Conservation (phyloP, 2,329 filamentous ascomycete genomes). For the Coniochaeta sp. region DNA sequence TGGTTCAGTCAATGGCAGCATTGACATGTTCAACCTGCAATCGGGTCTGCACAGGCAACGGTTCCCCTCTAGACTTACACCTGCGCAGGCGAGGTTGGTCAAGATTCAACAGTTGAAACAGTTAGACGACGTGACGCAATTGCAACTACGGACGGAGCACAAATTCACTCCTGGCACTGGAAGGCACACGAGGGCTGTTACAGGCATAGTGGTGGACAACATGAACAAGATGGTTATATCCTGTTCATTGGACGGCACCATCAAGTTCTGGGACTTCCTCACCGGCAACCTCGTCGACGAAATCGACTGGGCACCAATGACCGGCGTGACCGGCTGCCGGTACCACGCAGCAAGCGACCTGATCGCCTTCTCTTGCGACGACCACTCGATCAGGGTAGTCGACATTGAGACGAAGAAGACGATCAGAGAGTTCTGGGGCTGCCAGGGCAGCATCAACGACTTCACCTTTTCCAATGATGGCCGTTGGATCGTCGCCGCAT, state of each 20-base stretch:
- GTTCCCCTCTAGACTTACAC: constrained; percentile 75
- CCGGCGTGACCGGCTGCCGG: constrained; percentile 66
- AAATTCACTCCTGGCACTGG: constrained; percentile 49
- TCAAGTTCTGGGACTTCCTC: constrained; percentile 98
- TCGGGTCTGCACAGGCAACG: constrained; percentile 83
- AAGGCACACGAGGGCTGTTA: constrained; percentile 75
- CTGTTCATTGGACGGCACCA: constrained; percentile 80
- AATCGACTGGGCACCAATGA: constrained; percentile 76
- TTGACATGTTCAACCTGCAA: constrained; percentile 96
- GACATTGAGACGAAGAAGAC: constrained; percentile 87
- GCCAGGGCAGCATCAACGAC: constrained; percentile 65
- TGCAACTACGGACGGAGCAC: constrained; percentile 37
- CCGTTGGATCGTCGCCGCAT: constrained; percentile 85
- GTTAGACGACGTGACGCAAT: constrained; percentile 48
- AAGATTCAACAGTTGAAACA: constrained; percentile 58
- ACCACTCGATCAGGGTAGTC: constrained; percentile 79
- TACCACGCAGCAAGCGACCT: constrained; percentile 82
- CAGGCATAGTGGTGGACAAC: constrained; percentile 81
- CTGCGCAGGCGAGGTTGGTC: constrained; percentile 69
- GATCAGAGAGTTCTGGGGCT: constrained; percentile 89
- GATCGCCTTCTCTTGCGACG: constrained; percentile 81
- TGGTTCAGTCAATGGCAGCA: constrained; percentile 72
- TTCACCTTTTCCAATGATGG: constrained; percentile 89
- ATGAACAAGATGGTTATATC: constrained; percentile 82
- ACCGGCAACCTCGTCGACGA: constrained; percentile 73